Evolutionary conservation across 129 eudicot species (phyloP), one percentile per base, ranked within the genome.

Genomic region (Sambucus nigra): DNA sequence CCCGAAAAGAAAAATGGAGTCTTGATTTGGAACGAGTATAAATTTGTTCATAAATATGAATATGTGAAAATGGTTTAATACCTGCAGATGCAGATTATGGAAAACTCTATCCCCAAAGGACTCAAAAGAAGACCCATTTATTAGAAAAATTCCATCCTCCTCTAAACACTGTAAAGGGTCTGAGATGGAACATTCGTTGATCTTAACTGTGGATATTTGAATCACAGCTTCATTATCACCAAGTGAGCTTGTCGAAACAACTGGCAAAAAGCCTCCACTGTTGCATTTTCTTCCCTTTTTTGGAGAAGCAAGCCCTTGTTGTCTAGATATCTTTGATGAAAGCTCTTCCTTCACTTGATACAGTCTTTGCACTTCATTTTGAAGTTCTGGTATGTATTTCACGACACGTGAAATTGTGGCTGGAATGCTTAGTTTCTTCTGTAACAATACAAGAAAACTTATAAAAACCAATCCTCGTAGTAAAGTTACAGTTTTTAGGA

Each of bases 391-490:
- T 66, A 86, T 86, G 77, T 86, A 82, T 55, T 82, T 75, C 5
- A 87, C 61, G 24, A 69, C 94, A 5, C 78, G 66, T 16, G 83
- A 69, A 0, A 87, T 77, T 47, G 86, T 87, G 2, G 69, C 60
- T 1, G 96, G 96, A 41, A 82, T 87, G 65, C 95, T 86, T 54
- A 86, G 26, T 38, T 82, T 86, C 59, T 75, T 82, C 95, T 81
- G 84, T 21, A 40, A n/a, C n/a, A n/a, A n/a, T n/a, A n/a, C n/a
- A n/a, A n/a, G n/a, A n/a, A n/a, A n/a, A n/a, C n/a, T n/a, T n/a
- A n/a, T n/a, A n/a, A n/a, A n/a, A n/a, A n/a, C n/a, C n/a, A n/a
- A n/a, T n/a, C n/a, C n/a, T n/a, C n/a, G n/a, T n/a, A n/a, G n/a
- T n/a, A n/a, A n/a, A n/a, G n/a, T n/a, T n/a, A n/a, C n/a, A n/a